Conservation (phyloP, 2,329 filamentous ascomycete genomes). For the Fusarium chaquense region DNA sequence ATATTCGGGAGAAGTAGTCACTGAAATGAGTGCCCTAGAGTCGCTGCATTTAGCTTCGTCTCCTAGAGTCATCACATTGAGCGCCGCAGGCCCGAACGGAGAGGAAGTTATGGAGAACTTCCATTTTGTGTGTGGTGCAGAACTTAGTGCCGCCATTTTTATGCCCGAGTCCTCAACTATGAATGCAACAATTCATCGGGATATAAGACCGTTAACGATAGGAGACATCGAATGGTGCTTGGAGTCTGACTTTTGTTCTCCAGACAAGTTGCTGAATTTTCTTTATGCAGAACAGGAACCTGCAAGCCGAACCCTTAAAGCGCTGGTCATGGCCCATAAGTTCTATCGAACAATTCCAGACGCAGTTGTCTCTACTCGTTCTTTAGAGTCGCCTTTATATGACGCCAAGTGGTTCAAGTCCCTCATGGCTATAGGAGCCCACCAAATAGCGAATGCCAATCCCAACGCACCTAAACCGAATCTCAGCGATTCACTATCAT, state of each 20-base stretch:
- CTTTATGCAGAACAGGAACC: not conserved
- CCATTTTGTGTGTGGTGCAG: not conserved
- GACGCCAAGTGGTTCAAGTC: not conserved
- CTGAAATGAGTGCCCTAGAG: too few species aligned
- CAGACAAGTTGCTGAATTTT: not conserved
- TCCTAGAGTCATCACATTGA: not conserved
- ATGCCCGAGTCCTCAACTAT: not conserved
- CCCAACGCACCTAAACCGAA: not conserved
- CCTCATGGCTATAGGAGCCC: too few species aligned
- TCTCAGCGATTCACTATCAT: not conserved
- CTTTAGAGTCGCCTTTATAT: not conserved
- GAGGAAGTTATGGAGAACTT: not conserved
- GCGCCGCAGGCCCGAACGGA: not conserved
- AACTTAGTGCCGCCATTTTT: not conserved
- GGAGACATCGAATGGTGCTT: not conserved
- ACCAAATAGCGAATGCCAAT: too few species aligned
- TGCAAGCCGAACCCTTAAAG: not conserved
- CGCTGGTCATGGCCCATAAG: not conserved
- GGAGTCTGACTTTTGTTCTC: not conserved
- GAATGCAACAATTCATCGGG: not conserved
- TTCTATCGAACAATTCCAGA: not conserved
- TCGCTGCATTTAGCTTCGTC: too few species aligned
- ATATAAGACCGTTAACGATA: not conserved
- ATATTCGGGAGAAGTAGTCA: too few species aligned
- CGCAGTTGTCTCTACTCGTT: not conserved